Percentiles rank a stretch among this genome's conserved stretches.
Evolutionary conservation across 257 asterid genomes (phyloP).

Genomic region (Solanum tarapatanum): DNA sequence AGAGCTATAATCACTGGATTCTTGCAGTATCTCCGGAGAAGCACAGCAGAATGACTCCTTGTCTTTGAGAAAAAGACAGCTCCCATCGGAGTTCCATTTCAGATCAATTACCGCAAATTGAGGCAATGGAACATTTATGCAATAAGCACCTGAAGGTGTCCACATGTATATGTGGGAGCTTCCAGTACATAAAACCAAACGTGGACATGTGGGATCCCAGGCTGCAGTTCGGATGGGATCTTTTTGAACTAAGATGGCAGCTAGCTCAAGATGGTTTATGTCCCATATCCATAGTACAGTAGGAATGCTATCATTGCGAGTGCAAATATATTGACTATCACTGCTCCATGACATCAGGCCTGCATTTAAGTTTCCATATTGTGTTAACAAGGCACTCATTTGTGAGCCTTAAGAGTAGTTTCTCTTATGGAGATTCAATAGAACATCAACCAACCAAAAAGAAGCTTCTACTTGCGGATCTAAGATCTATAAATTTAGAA

Average conservation of each 20-base stretch:
- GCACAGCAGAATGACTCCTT: conserved; percentile 91
- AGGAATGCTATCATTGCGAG: conserved; percentile 95
- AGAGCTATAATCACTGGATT: conserved; percentile 81
- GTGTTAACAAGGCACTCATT: background rate
- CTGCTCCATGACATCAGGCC: conserved; percentile 94
- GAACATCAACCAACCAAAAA: background rate
- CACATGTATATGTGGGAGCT: conserved; percentile 80
- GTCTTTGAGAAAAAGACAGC: conserved; percentile 79
- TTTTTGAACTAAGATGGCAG: conserved; percentile 79
- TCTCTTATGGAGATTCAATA: background rate
- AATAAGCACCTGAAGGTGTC: conserved; percentile 93
- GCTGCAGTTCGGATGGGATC: conserved; percentile 82
- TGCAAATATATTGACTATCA: conserved; percentile 74
- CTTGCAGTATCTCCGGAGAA: conserved; percentile 67
- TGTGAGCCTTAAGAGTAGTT: background rate
- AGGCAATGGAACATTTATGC: conserved; percentile 72
- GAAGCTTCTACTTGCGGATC: background rate
- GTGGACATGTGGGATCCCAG: conserved; percentile 90
- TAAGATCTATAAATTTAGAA: background rate
- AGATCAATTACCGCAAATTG: conserved; percentile 54
- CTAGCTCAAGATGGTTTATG: conserved; percentile 74
- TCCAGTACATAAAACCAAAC: conserved; percentile 81
- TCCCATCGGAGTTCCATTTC: conserved; percentile 82
- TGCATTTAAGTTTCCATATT: conserved; percentile 18
- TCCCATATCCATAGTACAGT: conserved; percentile 98